phyloP scores from a whole-genome alignment of 306 rosid genomes.

The Trifolium subterraneum region DNA sequence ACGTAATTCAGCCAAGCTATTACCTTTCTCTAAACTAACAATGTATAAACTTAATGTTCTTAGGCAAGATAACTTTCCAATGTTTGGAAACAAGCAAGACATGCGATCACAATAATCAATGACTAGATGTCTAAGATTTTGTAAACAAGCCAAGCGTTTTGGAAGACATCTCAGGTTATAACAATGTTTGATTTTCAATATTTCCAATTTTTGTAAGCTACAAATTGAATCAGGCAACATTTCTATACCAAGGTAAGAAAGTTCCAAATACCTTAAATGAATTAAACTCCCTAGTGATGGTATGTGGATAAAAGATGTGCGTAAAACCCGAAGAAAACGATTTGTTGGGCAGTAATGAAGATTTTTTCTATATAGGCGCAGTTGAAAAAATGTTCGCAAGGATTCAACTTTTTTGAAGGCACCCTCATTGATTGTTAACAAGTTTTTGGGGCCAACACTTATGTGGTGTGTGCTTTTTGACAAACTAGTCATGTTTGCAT shows the following conservation, averaged over 20 bases:
- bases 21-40: not conserved
- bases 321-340: not conserved
- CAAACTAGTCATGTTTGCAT: not conserved
- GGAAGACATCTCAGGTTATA: not conserved
- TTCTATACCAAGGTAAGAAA: not conserved
- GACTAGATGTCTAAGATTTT: conserved; percentile 14
- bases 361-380: too few relatives aligned
- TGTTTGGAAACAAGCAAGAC: conserved; percentile 3
- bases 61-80: not conserved
- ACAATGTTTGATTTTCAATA: not conserved
- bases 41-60: conserved; percentile 3
- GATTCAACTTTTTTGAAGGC: not conserved
- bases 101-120: not conserved
- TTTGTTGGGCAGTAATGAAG: not conserved
- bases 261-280: conserved; percentile 9
- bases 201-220: not conserved
- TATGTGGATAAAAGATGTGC: not conserved
- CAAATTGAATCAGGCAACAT: not conserved
- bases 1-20: not conserved
- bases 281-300: not conserved
- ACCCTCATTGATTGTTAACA: not conserved
- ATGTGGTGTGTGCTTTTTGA: conserved; percentile 17
- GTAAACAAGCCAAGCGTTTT: not conserved
- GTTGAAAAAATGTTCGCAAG: not conserved
- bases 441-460: not conserved